Conservation (phyloP, 2,329 filamentous ascomycete genomes). For the Paraphoma chrysanthemicola region DNA sequence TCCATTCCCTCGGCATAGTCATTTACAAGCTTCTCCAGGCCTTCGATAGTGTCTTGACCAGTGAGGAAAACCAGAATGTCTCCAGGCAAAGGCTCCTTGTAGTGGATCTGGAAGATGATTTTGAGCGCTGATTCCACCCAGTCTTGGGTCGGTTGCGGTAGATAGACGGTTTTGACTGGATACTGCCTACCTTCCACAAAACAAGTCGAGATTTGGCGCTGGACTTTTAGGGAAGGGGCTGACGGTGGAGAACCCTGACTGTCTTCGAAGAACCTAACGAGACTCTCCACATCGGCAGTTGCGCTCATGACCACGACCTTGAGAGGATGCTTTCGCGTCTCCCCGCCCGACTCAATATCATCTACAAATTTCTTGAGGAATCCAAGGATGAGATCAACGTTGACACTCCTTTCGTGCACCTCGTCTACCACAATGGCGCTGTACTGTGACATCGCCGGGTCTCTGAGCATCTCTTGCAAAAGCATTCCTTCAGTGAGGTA, state of each 20-base stretch:
- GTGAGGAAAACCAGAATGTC: constrained; percentile 93
- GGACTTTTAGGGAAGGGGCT: neutral
- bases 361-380: constrained; percentile 82
- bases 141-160: constrained; percentile 76
- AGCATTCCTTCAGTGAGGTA: constrained; percentile 97
- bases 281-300: constrained; percentile 83
- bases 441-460: constrained; percentile 82
- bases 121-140: constrained; percentile 83
- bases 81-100: constrained; percentile 87
- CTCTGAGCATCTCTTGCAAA: constrained; percentile 87
- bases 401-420: constrained; percentile 89
- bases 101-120: constrained; percentile 84
- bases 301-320: constrained; percentile 98
- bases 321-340: constrained; percentile 65
- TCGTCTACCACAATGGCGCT: constrained; percentile 93
- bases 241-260: constrained; percentile 6
- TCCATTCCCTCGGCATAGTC: constrained; percentile 77
- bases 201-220: constrained; percentile 54
- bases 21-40: constrained; percentile 78
- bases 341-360: constrained; percentile 68
- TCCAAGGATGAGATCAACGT: constrained; percentile 88
- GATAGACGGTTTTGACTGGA: constrained; percentile 80
- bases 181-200: constrained; percentile 87
- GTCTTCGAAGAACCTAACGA: constrained; percentile 75
- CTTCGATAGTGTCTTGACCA: constrained; percentile 91